Evolutionary conservation across 2,329 filamentous ascomycete genomes (phyloP).

Genomic region (Phyllosticta citriasiana): DNA sequence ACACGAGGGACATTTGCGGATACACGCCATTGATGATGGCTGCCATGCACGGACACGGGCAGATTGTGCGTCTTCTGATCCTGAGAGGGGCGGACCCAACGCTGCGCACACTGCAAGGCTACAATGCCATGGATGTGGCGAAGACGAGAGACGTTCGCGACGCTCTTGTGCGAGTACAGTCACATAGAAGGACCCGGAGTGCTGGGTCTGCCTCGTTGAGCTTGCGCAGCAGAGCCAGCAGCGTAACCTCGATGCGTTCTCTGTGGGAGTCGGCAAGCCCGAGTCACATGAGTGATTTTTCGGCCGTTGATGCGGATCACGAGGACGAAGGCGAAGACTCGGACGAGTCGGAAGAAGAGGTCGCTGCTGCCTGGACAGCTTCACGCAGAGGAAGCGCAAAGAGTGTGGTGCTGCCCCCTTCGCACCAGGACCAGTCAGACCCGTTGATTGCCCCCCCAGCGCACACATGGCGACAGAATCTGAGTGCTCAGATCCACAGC

Average conservation of each 20-base stretch:
- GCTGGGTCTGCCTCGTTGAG: conserved; percentile 39
- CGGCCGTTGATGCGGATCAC: conserved; percentile 5
- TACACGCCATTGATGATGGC: conserved; percentile 78
- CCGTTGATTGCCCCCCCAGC: conserved; percentile 41
- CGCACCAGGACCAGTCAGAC: background rate
- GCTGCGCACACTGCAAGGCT: conserved; percentile 58
- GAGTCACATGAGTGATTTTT: conserved; percentile 3
- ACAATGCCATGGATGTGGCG: conserved; percentile 62
- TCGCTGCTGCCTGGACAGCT: conserved; percentile 1
- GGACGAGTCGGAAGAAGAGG: conserved; percentile 1
- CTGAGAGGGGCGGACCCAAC: conserved; percentile 62
- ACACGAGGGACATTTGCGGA: conserved; percentile 65
- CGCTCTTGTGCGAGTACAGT: conserved; percentile 52
- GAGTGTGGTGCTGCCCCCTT: background rate
- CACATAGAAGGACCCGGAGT: conserved; percentile 57
- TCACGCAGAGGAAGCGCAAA: conserved; percentile 6
- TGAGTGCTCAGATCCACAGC: conserved; percentile 64
- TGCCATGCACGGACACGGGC: conserved; percentile 61
- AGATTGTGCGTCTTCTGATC: conserved; percentile 68
- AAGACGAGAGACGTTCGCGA: conserved; percentile 54
- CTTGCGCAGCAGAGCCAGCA: conserved; percentile 53
- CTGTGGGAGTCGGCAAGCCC: conserved; percentile 47
- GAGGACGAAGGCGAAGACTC: conserved; percentile 9
- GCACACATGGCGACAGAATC: conserved; percentile 49
- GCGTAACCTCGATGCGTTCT: conserved; percentile 56